Conservation (phyloP, 768 basidiomycete genomes). For the Sistotremastrum suecicum region DNA sequence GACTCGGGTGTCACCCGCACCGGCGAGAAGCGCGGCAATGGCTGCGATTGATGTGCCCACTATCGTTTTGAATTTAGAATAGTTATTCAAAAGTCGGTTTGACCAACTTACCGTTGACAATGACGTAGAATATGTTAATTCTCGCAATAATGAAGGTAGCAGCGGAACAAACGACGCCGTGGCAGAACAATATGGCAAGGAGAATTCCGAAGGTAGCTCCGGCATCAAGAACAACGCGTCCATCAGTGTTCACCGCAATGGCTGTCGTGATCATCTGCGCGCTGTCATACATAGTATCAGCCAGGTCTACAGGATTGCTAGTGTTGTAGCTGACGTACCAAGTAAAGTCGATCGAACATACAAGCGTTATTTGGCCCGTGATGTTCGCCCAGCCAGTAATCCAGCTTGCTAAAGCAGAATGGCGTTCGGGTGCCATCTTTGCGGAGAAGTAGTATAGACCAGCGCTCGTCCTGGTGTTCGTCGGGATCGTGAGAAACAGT, state of each 20-base stretch:
- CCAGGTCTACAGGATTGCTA: background rate
- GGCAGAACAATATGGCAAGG: constrained; percentile 46
- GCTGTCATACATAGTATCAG: constrained; percentile 14
- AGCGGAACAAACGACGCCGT: constrained; percentile 58
- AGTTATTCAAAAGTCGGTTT: background rate
- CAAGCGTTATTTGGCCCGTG: constrained; percentile 54
- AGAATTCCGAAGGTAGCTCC: constrained; percentile 59
- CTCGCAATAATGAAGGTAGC: constrained; percentile 51
- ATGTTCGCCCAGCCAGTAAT: constrained; percentile 57
- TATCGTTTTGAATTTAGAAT: constrained; percentile 11
- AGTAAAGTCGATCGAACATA: constrained; percentile 64
- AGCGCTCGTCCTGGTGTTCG: constrained; percentile 45
- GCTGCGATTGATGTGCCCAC: constrained; percentile 54
- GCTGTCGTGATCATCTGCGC: constrained; percentile 71
- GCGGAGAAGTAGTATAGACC: constrained; percentile 71
- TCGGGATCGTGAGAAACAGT: background rate
- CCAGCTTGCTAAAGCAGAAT: constrained; percentile 51
- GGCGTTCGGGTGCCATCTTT: constrained; percentile 49
- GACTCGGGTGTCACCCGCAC: constrained; percentile 37
- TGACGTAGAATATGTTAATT: constrained; percentile 55
- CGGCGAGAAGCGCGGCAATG: constrained; percentile 43
- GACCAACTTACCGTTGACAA: constrained; percentile 39
- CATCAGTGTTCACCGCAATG: constrained; percentile 45
- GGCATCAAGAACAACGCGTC: constrained; percentile 31
- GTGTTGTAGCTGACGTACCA: constrained; percentile 22